Conservation (phyloP, 2,329 filamentous ascomycete genomes). For the Phoma sp. region DNA sequence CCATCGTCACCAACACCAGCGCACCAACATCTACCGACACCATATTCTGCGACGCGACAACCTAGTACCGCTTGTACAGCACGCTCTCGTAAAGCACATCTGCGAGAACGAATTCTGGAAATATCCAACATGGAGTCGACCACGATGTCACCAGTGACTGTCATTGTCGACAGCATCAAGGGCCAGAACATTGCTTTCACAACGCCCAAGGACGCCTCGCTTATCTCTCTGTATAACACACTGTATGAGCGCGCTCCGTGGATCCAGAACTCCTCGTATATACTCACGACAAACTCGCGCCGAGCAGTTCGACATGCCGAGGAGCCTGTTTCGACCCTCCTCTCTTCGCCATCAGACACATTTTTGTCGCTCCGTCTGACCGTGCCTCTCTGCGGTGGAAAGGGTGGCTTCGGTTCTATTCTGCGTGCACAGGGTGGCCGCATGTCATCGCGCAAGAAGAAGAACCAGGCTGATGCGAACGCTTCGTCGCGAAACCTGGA, state of each 20-base stretch:
- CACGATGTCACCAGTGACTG: slow-evolving; percentile 45
- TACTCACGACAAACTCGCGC: slow-evolving; percentile 83
- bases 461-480: slow-evolving; percentile 80
- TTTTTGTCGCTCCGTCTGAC: slow-evolving; percentile 85
- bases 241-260: slow-evolving; percentile 64
- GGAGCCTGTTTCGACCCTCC: slow-evolving; percentile 65
- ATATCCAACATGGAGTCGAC: slow-evolving; percentile 29
- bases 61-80: background rate
- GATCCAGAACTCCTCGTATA: slow-evolving; percentile 64
- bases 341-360: slow-evolving; percentile 64
- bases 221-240: slow-evolving; percentile 73
- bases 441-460: slow-evolving; percentile 96
- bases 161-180: slow-evolving; percentile 83
- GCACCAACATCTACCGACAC: slow-evolving; percentile 1
- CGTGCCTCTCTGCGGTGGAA: slow-evolving; percentile 84
- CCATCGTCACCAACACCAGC: background rate
- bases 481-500: slow-evolving; percentile 93
- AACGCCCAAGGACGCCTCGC: slow-evolving; percentile 69
- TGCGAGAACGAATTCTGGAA: too few relatives aligned
- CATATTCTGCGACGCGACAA: background rate
- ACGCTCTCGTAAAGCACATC: background rate
- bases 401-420: slow-evolving; percentile 97
- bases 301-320: slow-evolving; percentile 67
- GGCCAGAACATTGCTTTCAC: slow-evolving; percentile 85
- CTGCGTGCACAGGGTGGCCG: slow-evolving; percentile 94